Evolutionary conservation across 331 rosid species (phyloP), one percentile per base, ranked within the genome.

Genomic region (Prunus yedoensis): DNA sequence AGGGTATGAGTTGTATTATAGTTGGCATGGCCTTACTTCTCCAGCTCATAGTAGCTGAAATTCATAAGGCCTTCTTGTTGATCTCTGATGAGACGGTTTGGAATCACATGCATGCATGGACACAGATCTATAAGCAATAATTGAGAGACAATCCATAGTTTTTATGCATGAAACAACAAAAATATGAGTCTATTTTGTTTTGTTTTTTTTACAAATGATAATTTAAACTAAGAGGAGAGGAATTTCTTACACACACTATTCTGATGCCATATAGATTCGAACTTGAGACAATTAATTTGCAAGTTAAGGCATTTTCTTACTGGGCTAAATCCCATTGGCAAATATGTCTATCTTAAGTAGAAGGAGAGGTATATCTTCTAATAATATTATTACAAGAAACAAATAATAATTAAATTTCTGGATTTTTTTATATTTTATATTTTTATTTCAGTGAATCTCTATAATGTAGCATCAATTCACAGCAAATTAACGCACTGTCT

Each of bases 201-300:
- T 47, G 27, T 1, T 46, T 46, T 46, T 46, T 3, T 49, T 4
- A 32, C 0, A 5, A 32, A 32, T 0, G 38, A 32, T 32, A 32
- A 32, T 32, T 1, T 5, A 32, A 5, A 32, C 0, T 32, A 32
- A 32, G 1, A 5, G 0, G 1, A 32, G 7, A 1, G 0, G 8
- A 32, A 32, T 32, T 32, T 32, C 38, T 32, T 32, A 32, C 7
- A 6, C 41, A 35, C 8, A 5, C 2, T 35, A 35, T 35, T 1
- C 2, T 5, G 2, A 35, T 35, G 41, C 0, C 0, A 35, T 38
- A 7, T 32, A 0, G 4, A 38, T 38, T 38, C 0, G 0, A 38
- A 38, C 0, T 0, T 6, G 0, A 32, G 1, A 32, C 0, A 0
- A 23, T 0, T 32, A 32, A 0, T 32, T 0, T 5, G 8, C 38